Conservation (phyloP, 441 rosid species). For the Capsella rubella region DNA sequence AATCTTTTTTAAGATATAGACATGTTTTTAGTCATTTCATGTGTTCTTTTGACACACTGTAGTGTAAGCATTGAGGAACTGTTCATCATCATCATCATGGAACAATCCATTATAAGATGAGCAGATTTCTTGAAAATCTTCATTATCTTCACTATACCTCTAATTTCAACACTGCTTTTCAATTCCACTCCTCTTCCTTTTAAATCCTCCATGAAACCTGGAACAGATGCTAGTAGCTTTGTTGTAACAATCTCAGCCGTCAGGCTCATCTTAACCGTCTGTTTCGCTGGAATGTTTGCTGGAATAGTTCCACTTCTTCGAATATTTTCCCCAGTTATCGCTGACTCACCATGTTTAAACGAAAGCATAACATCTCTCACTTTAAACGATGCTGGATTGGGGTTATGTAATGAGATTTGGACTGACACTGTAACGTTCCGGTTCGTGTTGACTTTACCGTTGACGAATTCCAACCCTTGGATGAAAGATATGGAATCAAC, state of each 20-base stretch:
- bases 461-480: slow-evolving; percentile 35
- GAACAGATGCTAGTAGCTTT: slow-evolving; percentile 26
- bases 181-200: slow-evolving; percentile 25
- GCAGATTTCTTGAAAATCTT: slow-evolving; percentile 34
- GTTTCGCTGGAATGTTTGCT: slow-evolving; percentile 7
- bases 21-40: slow-evolving; percentile 1
- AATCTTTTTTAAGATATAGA: background rate
- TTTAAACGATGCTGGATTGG: slow-evolving; percentile 22
- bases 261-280: slow-evolving; percentile 36
- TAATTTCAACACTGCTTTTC: slow-evolving; percentile 15
- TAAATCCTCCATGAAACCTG: slow-evolving; percentile 24
- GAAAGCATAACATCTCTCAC: background rate
- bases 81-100: slow-evolving; percentile 29
- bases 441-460: slow-evolving; percentile 29
- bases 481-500: slow-evolving; percentile 28
- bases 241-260: slow-evolving; percentile 33
- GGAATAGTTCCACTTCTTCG: slow-evolving; percentile 21
- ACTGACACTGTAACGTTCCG: slow-evolving; percentile 27
- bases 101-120: slow-evolving; percentile 31
- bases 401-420: slow-evolving; percentile 32
- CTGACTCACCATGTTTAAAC: background rate
- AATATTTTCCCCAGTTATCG: background rate
- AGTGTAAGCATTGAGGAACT: slow-evolving; percentile 2
- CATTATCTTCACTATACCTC: slow-evolving; percentile 29
- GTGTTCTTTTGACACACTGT: background rate